Conservation (phyloP, 2,329 filamentous ascomycete species). For the Ascocoryne sarcoides region DNA sequence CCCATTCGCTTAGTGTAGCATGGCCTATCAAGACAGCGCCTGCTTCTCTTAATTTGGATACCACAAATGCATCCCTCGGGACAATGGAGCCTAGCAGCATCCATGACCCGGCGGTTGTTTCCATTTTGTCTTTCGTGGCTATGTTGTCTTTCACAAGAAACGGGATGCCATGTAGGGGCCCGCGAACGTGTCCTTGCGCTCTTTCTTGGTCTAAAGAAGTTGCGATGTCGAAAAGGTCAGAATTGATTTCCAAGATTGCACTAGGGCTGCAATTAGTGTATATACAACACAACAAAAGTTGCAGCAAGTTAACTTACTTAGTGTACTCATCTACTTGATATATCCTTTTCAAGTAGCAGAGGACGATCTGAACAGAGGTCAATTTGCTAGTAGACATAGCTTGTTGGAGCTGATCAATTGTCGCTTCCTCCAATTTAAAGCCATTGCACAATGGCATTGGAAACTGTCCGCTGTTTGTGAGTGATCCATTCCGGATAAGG, state of each 20-base stretch:
- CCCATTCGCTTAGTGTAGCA: slow-evolving; percentile 65
- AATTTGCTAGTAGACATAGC: slow-evolving; percentile 46
- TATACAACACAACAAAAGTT: slow-evolving; percentile 1
- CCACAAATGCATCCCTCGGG: slow-evolving; percentile 58
- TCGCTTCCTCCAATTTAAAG: slow-evolving; percentile 58
- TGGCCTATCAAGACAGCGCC: slow-evolving; percentile 61
- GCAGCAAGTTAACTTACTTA: slow-evolving; percentile 42
- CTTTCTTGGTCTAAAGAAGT: slow-evolving; percentile 52
- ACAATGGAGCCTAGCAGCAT: slow-evolving; percentile 57
- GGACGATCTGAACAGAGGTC: slow-evolving; percentile 47
- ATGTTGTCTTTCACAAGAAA: slow-evolving; percentile 71
- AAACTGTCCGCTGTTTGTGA: slow-evolving; percentile 34
- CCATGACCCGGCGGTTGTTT: slow-evolving; percentile 65
- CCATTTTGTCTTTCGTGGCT: slow-evolving; percentile 57
- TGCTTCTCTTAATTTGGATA: slow-evolving; percentile 50
- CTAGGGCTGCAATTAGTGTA: slow-evolving; percentile 26
- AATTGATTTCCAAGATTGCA: slow-evolving; percentile 57
- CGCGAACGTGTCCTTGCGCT: slow-evolving; percentile 43
- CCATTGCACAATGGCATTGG: slow-evolving; percentile 54
- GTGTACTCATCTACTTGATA: slow-evolving; percentile 56
- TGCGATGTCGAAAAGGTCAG: slow-evolving; percentile 57
- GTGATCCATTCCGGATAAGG: slow-evolving; percentile 26
- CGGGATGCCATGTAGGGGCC: slow-evolving; percentile 66
- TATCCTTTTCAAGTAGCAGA: slow-evolving; percentile 54
- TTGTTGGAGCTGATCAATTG: slow-evolving; percentile 57